A percentile compares a stretch with the other conserved stretches of the same genome.
Evolutionary conservation across 202 grass and related monocot species (phyloP).

Genomic region (Musa balbisiana): DNA sequence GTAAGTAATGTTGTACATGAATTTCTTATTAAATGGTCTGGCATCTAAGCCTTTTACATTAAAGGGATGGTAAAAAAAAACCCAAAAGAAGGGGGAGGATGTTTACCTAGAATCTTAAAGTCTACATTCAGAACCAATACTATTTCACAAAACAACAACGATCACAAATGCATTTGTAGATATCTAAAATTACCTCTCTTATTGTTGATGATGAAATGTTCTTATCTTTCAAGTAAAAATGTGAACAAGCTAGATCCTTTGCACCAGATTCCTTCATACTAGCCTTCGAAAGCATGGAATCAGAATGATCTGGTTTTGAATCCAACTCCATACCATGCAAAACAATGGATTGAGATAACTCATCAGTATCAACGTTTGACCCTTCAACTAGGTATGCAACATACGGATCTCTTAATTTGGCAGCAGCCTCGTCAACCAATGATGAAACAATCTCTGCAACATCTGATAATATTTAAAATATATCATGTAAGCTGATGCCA

Average conservation of each 20-base stretch:
- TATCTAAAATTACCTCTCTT: slow-evolving; percentile 58
- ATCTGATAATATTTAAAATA: slow-evolving; percentile 38
- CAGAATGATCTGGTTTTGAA: slow-evolving; percentile 9
- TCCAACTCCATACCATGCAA: slow-evolving; percentile 43
- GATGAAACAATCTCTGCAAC: slow-evolving; percentile 38
- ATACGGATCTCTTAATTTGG: slow-evolving; percentile 56
- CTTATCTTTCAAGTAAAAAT: slow-evolving; percentile 43
- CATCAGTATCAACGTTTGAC: slow-evolving; percentile 28
- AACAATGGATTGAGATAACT: slow-evolving; percentile 38
- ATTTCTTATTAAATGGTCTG: background rate
- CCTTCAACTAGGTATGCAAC: slow-evolving; percentile 63
- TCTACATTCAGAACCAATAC: background rate
- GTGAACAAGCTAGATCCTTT: slow-evolving; percentile 50
- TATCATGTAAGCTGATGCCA: slow-evolving; percentile 9
- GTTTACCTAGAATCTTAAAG: background rate
- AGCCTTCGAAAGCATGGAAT: slow-evolving; percentile 8
- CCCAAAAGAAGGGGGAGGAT: background rate
- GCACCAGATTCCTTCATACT: slow-evolving; percentile 14
- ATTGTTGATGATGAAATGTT: slow-evolving; percentile 21
- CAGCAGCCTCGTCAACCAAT: slow-evolving; percentile 41
- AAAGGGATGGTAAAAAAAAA: too few relatives aligned
- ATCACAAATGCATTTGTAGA: background rate
- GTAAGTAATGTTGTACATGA: background rate
- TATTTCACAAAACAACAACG: background rate
- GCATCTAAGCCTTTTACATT: too few relatives aligned